Evolutionary conservation across 768 basidiomycete species (phyloP), one percentile per base, ranked within the genome.

Genomic region (Serendipita sp.): DNA sequence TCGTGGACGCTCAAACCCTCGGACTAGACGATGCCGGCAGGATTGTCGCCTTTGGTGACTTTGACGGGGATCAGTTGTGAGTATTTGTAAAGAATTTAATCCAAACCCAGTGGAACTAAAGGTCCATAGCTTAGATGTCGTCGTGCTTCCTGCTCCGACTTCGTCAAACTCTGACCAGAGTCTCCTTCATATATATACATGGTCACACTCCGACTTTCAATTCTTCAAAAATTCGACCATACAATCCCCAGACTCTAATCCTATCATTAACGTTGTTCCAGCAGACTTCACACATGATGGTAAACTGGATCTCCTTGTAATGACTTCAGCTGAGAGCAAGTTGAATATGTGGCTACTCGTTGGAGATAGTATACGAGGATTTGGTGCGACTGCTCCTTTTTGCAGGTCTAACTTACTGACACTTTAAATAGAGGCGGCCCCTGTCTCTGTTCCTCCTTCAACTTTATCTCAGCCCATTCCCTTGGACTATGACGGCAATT

Each of bases 231-330:
- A 68, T 66, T 43, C 62, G 69, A 52, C 68, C 65, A 16, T 69
- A 67, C 31, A 48, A 65, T 2, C 62, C 10, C 55, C 55, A n/a
- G 36, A 60, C 34, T 60, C 55, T 1, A 60, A 72, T 31, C 77
- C 76, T 34, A 78, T 96, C 23, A 75, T 81, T 66, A 96, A 96
- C 70, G 85, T 94, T 62, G 81, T 98, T 8, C 93, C 94, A 0
- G 91, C 89, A 23, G 96, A 99, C 74, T 96, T 88, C 70, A 88
- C 93, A 29, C 88, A 92, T 70, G 87, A 92, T 64, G 96, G 96
- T 34, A 85, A 83, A 69, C 79, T 98, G 3, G 96, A 98, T 73
- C 71, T 96, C 1, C 81, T 98, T 1, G 82, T 98, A 52, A 92
- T 97, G 88, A 82, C 85, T 46, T 77, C 83, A 64, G 78, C 79